Base-by-base conservation (phyloP, 306 rosid species). In the Sphenostylis stenocarpa region DNA sequence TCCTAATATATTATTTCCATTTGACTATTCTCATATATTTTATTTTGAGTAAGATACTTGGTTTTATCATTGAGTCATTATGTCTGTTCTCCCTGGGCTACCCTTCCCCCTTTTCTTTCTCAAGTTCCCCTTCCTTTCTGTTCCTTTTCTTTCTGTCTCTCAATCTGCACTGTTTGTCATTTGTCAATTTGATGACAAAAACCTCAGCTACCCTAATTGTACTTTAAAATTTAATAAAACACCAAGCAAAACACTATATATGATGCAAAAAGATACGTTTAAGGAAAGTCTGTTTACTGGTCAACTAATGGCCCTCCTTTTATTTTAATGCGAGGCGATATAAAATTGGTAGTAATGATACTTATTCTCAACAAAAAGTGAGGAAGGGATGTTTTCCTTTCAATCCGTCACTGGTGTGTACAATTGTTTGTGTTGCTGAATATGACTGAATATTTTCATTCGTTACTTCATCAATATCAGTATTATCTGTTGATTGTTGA, bases 11-110 rank as follows among this genome's bases (percentile, higher is more conserved):
- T 23, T 64, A 7, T 45, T 55, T 29, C 56, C 53, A 24, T 67
- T 72, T 80, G 77, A 47, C 20, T n/a, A 12, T 29, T 60, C 62
- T 44, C 33, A 67, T 15, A 16, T 48, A 48, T 47, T 57, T 39
- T 58, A 17, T 75, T 81, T 68, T 52, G 16, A 38, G 38, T 60
- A 21, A 75, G 65, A 38, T 70, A 29, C 73, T 51, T 70, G 26
- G 44, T 52, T 39, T 23, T 81, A 28, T 65, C 43, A 45, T 79
- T 13, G 38, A 21, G 75, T 20, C n/a, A 14, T 31, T 55, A 67
- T 57, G 65, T 73, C 29, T 33, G 53, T 67, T 73, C 17, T 65
- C 28, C 34, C 12, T 19, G 11, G 56, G 13, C 65, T 11, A n/a
- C 39, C 23, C 9, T n/a, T 33, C 13, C 6, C 36, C 56, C 24